Evolutionary conservation across 192 early-diverging fungal genomes (phyloP).

Genomic region (Diversispora epigaea): DNA sequence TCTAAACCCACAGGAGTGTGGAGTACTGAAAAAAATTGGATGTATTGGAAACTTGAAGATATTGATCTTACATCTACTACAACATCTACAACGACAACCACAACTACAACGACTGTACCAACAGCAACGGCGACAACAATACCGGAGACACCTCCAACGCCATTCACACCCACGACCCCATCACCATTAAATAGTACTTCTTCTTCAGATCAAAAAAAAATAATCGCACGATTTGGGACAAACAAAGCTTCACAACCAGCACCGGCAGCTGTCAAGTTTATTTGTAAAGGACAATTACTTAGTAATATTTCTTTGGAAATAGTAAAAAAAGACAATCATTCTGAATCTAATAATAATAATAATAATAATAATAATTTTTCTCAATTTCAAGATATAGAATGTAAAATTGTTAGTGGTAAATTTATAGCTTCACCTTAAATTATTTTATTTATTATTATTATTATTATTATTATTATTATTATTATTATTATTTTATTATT

Average conservation of each 20-base stretch:
- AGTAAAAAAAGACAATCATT: neutral
- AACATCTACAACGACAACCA: no score
- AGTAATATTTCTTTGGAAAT: constrained; percentile 28
- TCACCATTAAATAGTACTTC: no score
- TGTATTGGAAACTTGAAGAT: constrained; percentile 51
- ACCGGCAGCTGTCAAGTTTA: constrained; percentile 26
- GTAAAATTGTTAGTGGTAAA: constrained; percentile 9
- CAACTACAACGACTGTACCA: no score
- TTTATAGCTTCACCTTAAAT: constrained; percentile 18
- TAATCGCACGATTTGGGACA: constrained; percentile 29
- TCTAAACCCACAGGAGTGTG: constrained; percentile 51
- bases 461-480: no score
- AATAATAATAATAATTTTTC: neutral
- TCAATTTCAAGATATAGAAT: constrained; percentile 13
- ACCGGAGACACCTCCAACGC: no score
- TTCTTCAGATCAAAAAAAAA: constrained; percentile 3
- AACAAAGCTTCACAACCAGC: constrained; percentile 6
- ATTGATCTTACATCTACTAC: constrained; percentile 13
- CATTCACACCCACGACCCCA: no score
- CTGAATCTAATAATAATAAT: neutral
- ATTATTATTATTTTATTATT: no score
- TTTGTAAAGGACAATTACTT: constrained; percentile 30
- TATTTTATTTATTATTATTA: no score
- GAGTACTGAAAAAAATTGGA: constrained; percentile 49
- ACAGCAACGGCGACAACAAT: no score